A percentile compares a stretch with the other conserved stretches of the same genome.
Conservation (phyloP, 2,329 filamentous ascomycete genomes). For the Talaromyces sp. region DNA sequence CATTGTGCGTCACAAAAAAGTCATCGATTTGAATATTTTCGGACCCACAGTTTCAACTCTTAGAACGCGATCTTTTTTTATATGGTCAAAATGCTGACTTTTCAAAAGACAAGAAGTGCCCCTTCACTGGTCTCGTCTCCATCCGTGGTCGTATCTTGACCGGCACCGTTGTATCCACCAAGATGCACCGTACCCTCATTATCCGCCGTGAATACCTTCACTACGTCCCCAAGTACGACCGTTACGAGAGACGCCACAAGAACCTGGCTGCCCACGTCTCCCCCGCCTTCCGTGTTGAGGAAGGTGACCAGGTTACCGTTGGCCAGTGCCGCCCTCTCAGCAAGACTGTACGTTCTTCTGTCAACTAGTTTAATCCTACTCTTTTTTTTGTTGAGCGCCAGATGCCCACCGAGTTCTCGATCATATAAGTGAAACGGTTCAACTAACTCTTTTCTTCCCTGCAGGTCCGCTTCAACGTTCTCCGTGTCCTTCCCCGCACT, state of each 20-base stretch:
- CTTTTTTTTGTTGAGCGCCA: not conserved
- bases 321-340: conserved; percentile 98
- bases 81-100: conserved; percentile 20
- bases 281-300: conserved; percentile 99
- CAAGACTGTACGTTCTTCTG: conserved; percentile 81
- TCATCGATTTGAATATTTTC: conserved; percentile 6
- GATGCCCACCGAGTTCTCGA: not conserved
- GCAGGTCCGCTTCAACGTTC: conserved; percentile 98
- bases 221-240: conserved; percentile 98
- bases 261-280: conserved; percentile 99
- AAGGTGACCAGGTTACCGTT: conserved; percentile 98
- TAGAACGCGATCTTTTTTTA: not conserved
- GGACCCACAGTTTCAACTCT: not conserved
- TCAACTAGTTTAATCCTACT: not conserved
- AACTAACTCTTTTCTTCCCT: not conserved
- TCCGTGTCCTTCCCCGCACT: conserved; percentile 94
- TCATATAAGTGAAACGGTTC: not conserved
- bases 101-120: conserved; percentile 96
- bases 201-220: conserved; percentile 99
- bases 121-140: conserved; percentile 97
- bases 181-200: conserved; percentile 99
- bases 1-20: not conserved
- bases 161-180: conserved; percentile 97
- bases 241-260: conserved; percentile 99
- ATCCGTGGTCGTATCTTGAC: conserved; percentile 99